Conservation (phyloP, 2,329 filamentous ascomycete species). For the Fusarium sp. region DNA sequence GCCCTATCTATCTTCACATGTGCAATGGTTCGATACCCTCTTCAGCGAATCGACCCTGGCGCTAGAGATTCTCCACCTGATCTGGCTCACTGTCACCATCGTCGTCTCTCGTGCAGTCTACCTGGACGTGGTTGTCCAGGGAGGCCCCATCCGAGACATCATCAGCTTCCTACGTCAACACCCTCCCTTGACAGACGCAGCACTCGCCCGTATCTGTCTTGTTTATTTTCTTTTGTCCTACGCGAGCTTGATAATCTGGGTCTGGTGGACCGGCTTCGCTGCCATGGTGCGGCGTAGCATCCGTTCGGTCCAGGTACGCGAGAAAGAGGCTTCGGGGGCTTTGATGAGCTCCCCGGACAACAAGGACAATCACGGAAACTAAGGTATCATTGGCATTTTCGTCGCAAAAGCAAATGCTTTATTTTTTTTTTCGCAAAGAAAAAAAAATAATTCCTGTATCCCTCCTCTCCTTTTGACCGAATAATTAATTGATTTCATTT, state of each 20-base stretch:
- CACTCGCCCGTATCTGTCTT: neutral
- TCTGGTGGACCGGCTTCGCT: slow-evolving; percentile 21
- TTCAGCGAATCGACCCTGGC: slow-evolving; percentile 35
- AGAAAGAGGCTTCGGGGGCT: slow-evolving; percentile 21
- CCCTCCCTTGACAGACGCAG: neutral
- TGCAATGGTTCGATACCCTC: slow-evolving; percentile 12
- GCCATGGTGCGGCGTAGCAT: neutral
- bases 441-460: neutral
- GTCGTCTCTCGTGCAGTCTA: slow-evolving; percentile 2
- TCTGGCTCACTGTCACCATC: slow-evolving; percentile 26
- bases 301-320: neutral
- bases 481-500: slow-evolving; percentile 13
- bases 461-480: slow-evolving; percentile 8
- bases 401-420: slow-evolving; percentile 1
- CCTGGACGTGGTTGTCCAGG: slow-evolving; percentile 13
- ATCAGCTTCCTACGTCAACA: neutral
- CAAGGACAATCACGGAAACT: slow-evolving; percentile 17
- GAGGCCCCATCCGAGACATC: slow-evolving; percentile 2
- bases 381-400: neutral
- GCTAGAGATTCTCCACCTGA: slow-evolving; percentile 25
- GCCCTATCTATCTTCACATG: neutral
- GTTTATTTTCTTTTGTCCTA: neutral
- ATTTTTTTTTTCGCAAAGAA: neutral
- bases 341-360: slow-evolving; percentile 13
- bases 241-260: slow-evolving; percentile 13